Evolutionary conservation across 2,329 filamentous ascomycete genomes (phyloP).

Genomic region (Ceratocystis ficicola): DNA sequence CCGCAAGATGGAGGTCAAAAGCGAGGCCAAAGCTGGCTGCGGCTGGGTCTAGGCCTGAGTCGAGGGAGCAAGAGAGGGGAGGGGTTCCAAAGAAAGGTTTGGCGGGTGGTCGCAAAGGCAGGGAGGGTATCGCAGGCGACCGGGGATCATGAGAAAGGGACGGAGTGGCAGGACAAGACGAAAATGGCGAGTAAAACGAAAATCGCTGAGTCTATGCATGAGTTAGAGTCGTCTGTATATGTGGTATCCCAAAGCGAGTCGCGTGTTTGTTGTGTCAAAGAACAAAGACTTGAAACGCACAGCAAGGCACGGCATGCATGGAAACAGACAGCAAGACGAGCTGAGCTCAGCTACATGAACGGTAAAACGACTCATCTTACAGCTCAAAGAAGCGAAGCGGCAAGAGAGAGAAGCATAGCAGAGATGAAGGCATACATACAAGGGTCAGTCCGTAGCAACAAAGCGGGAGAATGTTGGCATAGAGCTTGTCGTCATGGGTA

Average conservation of each 20-base stretch:
- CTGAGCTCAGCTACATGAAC: neutral
- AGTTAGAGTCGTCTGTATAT: neutral
- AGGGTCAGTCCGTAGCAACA: neutral
- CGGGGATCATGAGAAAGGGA: neutral
- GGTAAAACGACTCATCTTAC: neutral
- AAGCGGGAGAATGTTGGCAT: neutral
- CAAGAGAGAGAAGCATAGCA: neutral
- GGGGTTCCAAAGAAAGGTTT: neutral
- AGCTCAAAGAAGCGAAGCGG: neutral
- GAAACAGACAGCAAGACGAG: neutral
- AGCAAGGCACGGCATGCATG: neutral
- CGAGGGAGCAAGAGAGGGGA: neutral
- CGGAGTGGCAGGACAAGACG: neutral
- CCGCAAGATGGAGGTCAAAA: neutral
- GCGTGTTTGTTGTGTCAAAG: conserved; percentile 5
- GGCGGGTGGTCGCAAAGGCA: neutral
- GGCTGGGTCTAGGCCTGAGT: neutral
- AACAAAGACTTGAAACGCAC: neutral
- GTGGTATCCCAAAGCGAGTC: neutral
- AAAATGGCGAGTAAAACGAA: neutral
- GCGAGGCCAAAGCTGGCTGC: neutral
- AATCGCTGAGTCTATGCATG: neutral
- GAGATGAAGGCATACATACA: neutral
- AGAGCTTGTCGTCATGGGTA: neutral
- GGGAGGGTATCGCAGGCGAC: neutral